Evolutionary conservation across 2,329 filamentous ascomycete species (phyloP).

Genomic region (Fusarium coicis): DNA sequence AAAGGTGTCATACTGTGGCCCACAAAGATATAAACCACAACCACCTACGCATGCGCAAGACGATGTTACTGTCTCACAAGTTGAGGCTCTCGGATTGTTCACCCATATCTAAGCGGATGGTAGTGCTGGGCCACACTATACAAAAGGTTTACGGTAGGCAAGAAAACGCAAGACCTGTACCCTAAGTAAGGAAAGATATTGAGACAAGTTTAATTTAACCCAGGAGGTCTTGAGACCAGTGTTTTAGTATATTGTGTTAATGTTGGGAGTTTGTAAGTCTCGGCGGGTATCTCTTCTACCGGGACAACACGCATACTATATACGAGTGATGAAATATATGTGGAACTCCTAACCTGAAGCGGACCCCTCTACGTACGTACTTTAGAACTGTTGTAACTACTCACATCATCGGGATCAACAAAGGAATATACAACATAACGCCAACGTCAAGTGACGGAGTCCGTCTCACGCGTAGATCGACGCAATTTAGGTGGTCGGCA

Average conservation of each 20-base stretch:
- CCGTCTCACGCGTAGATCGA: neutral
- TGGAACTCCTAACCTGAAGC: conserved; percentile 19
- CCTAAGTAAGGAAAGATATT: neutral
- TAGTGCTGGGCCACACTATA: neutral
- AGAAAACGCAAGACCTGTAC: neutral
- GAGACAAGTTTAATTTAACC: neutral
- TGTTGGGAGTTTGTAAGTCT: neutral
- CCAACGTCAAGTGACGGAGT: neutral
- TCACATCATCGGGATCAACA: neutral
- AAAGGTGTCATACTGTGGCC: no score
- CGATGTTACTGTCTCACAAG: neutral
- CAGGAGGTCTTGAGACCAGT: neutral
- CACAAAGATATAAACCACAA: no score
- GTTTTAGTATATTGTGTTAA: neutral
- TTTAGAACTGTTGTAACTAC: neutral
- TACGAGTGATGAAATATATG: conserved; percentile 18
- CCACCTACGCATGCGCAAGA: neutral
- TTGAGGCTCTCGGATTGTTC: neutral
- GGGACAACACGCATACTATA: neutral
- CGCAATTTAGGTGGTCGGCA: neutral
- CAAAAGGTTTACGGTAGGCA: neutral
- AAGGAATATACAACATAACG: neutral
- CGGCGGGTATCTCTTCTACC: neutral
- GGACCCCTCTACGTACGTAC: neutral
- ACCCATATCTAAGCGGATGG: neutral